These are phyloP conservation scores for Osmanthus fragrans DNA, from an alignment of 257 asterid species.

Conservation along the genomic window DNA sequence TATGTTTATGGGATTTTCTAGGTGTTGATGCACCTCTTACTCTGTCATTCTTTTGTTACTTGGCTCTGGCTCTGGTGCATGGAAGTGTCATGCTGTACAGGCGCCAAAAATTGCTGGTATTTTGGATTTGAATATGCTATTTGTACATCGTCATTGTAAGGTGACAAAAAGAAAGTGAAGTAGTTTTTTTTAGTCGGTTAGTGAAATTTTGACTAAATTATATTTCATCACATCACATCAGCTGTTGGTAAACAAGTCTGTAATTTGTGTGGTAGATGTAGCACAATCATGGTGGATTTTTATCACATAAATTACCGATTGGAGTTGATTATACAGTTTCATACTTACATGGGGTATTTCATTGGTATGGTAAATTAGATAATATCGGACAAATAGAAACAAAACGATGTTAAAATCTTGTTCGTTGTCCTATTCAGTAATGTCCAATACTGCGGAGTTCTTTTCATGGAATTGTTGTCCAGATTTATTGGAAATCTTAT, in stretches of 20 bases:
- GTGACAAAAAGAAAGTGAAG: no score
- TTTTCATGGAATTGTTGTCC: not conserved
- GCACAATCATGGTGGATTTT: no score
- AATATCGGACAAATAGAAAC: not conserved
- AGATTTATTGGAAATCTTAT: not conserved
- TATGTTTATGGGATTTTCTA: slow-evolving; percentile 11
- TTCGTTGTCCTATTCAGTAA: not conserved
- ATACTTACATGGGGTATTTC: not conserved
- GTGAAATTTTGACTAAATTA: no score
- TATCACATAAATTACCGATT: no score
- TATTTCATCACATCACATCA: no score
- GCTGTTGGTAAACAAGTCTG: no score
- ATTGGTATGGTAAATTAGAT: not conserved
- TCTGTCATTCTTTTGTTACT: slow-evolving; percentile 57
- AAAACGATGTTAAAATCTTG: not conserved
- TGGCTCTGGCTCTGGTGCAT: slow-evolving; percentile 53
- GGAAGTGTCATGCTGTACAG: slow-evolving; percentile 62
- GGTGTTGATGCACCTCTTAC: slow-evolving; percentile 77
- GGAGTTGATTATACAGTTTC: no score
- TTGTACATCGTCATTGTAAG: no score
- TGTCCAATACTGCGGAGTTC: not conserved
- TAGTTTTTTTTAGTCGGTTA: no score
- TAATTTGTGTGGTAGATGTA: no score
- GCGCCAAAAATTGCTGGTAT: slow-evolving; percentile 59
- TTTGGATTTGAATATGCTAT: not conserved